Base-by-base conservation (phyloP, 116 monocot species). In the Phalaenopsis hybrid region DNA sequence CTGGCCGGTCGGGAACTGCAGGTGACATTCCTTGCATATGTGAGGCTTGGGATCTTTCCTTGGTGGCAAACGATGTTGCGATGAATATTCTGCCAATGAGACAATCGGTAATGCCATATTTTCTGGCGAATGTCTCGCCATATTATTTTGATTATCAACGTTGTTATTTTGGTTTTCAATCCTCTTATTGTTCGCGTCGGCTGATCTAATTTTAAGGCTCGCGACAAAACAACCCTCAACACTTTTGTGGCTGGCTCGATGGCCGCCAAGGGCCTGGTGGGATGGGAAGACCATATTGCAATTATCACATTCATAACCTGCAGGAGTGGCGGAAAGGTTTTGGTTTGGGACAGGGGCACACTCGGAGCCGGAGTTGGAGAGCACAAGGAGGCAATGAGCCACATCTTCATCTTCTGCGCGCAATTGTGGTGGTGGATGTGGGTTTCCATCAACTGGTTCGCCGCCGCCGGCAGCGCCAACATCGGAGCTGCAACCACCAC, bases 181-280 rank as follows among this genome's bases (percentile, higher is more conserved):
- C 4, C 1, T 0, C 4, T 2, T 4, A 0, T 16, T 15, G 4
- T 55, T 55, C 0, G 15, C 16, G 83, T 81, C 86, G 48, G 6
- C 88, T 48, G 48, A 48, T 48, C 10, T 3, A 48, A 48, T 10
- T 8, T 48, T 5, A 8, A 48, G 48, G 10, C 8, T 6, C 15
- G 87, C 87, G 4, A 90, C 93, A 61, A 90, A 98, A 83, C 98
- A 98, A 0, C 91, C 94, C 44, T 93, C 93, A 4, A 94, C 92
- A 82, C 93, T 95, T 86, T 93, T 93, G 76, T 95, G 98, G 83
- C 95, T 95, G 10, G 98, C 94, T 0, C 98, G 81, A 84, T 98
- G 98, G 4, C 98, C 98, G 4, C 98, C 98, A 23, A 98, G 88
- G 1, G 98, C 98, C 68, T 98, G 95, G 82, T 98, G 91, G 0